Conservation (phyloP, 352 stramenopile species). For the Globisporangium viniferum region DNA sequence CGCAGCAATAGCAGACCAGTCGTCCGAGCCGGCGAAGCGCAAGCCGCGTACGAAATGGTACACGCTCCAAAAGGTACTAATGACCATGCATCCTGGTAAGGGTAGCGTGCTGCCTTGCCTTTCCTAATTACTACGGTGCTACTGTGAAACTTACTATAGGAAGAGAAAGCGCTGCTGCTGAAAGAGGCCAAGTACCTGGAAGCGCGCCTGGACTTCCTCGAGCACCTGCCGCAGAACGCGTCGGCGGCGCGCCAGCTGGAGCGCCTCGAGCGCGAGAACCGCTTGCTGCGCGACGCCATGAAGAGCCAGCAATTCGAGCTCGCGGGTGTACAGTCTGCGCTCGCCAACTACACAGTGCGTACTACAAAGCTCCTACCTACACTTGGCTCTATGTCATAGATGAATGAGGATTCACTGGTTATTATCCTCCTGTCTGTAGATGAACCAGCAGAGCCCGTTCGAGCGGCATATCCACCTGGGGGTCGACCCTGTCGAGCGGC, state of each 20-base stretch:
- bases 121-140: background rate
- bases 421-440: background rate
- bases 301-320: slow-evolving; percentile 16
- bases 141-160: slow-evolving; percentile 1
- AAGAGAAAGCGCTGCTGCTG: slow-evolving; percentile 18
- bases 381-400: background rate
- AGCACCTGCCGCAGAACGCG: slow-evolving; percentile 11
- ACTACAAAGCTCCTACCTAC: too few species aligned
- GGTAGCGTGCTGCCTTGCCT: background rate
- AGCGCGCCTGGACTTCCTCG: slow-evolving; percentile 12
- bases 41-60: slow-evolving; percentile 14
- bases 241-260: background rate
- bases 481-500: background rate
- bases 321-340: slow-evolving; percentile 18
- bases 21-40: background rate
- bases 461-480: slow-evolving; percentile 5
- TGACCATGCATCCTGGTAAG: background rate
- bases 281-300: slow-evolving; percentile 9
- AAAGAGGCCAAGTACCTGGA: slow-evolving; percentile 16
- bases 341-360: slow-evolving; percentile 19
- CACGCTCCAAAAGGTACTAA: slow-evolving; percentile 12
- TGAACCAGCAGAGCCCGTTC: background rate
- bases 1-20: background rate
- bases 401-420: background rate
- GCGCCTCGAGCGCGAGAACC: slow-evolving; percentile 15